Evolutionary conservation across 495 filamentous ascomycete species (phyloP), one percentile per base, ranked within the genome.

Genomic region (Astrothelium macrocarpum): DNA sequence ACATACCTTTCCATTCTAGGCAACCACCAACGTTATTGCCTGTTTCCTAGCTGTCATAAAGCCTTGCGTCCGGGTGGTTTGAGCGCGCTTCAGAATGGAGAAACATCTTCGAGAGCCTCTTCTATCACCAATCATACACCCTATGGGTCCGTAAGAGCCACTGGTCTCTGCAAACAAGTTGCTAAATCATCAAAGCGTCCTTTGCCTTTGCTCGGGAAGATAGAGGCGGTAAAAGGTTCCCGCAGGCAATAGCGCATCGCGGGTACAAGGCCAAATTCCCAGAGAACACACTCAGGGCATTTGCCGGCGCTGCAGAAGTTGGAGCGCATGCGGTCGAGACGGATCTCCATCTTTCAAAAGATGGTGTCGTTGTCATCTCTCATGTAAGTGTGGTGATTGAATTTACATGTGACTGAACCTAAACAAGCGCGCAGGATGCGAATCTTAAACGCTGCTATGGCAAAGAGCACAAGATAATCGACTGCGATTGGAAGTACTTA

Each of bases 291-390:
- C 82, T 96, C 79, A 78, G 75, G 16, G 89, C 89, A 9, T 94
- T 96, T 75, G 75, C 78, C 46, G 85, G 78, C 2, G 93, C 92
- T 3, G 79, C 91, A 0, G 75, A 82, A 18, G 84, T 82, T 28
- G 90, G 91, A 31, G 84, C 86, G 1, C 82, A 96, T 70, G 92
- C 89, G 0, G 76, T 97, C 20, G 93, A 97, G 75, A 90, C 90
- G 10, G 92, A 97, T 72, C 71, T 97, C 20, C 93, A 95, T 68
- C 71, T 95, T 26, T 85, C 89, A 1, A 84, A 81, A 62, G 93
- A 97, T 72, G 85, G 86, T 11, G 85, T 95, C 0, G 87, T 97
- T 0, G 88, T 97, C 18, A 74, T 96, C 3, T 89, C 88, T 32
- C 90, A 94, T 77, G 89, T 92, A 77, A 71, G 83, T 68, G n/a